Conservation (phyloP, 1,284 basidiomycete genomes). For the Tilletia walkeri region DNA sequence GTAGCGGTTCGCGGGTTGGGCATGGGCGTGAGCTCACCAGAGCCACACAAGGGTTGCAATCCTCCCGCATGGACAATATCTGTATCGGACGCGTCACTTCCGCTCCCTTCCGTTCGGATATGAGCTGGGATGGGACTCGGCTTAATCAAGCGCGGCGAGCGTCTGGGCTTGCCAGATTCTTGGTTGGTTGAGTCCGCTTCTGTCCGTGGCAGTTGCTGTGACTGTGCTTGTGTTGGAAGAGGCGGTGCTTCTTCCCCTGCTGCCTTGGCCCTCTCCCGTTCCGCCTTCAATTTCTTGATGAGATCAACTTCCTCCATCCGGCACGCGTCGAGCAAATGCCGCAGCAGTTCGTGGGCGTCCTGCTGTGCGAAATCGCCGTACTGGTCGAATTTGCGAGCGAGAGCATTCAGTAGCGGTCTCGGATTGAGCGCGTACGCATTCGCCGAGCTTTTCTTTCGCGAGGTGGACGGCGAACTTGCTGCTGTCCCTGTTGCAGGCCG, state of each 20-base stretch:
- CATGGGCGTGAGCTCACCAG: conserved; percentile 15
- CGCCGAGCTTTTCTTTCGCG: neutral
- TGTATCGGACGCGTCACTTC: neutral
- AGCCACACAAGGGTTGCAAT: neutral
- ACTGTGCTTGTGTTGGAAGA: too few relatives aligned
- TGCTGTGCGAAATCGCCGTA: conserved; percentile 82
- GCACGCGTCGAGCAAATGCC: conserved; percentile 86
- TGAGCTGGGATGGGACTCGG: conserved; percentile 10
- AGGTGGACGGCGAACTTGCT: neutral
- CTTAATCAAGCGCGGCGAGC: neutral
- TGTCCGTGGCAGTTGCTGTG: too few relatives aligned
- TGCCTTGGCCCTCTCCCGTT: neutral
- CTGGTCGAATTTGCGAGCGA: conserved; percentile 85
- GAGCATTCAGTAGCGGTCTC: conserved; percentile 64
- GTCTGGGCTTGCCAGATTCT: too few relatives aligned
- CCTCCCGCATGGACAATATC: neutral
- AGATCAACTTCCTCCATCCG: conserved; percentile 92
- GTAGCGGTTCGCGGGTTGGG: neutral
- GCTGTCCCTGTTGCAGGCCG: neutral
- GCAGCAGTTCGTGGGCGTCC: conserved; percentile 87
- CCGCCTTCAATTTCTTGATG: conserved; percentile 16
- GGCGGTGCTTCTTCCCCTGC: neutral
- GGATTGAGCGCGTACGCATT: conserved; percentile 41
- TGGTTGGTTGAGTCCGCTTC: too few relatives aligned
- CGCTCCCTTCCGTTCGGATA: neutral